Percentiles rank a stretch among this genome's conserved stretches.
Evolutionary conservation across 257 asterid species (phyloP).

Genomic region (Solanum piurae): DNA sequence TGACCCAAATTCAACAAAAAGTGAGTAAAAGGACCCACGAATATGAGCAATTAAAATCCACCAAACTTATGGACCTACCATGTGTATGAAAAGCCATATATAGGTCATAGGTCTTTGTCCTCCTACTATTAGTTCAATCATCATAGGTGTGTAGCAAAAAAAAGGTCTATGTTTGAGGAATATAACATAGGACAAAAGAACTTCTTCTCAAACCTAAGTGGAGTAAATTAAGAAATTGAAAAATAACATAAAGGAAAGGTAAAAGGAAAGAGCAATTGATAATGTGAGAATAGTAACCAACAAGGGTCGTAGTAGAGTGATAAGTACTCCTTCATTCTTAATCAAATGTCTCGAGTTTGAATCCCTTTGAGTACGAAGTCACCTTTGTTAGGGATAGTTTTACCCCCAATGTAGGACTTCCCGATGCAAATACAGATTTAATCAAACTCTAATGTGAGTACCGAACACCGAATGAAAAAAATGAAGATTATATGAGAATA

Average conservation of each 20-base stretch:
- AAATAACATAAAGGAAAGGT: background rate
- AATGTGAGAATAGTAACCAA: background rate
- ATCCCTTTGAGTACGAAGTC: accelerated
- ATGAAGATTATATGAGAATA: background rate
- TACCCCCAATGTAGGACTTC: accelerated
- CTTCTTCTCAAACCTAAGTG: conserved; percentile 1
- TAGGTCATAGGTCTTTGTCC: background rate
- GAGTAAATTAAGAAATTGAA: background rate
- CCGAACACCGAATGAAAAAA: accelerated
- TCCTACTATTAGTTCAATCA: background rate
- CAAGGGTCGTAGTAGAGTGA: background rate
- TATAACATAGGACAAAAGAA: background rate
- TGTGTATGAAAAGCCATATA: background rate
- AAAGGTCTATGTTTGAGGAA: background rate
- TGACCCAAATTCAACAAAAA: conserved; percentile 4
- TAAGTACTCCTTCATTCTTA: too few species aligned
- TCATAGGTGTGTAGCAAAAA: background rate
- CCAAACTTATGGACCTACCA: conserved; percentile 20
- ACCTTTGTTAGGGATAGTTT: background rate
- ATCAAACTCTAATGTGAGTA: background rate
- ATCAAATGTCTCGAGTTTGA: accelerated
- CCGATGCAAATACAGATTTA: accelerated
- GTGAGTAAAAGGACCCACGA: background rate
- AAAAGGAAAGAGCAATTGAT: background rate
- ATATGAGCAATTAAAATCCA: background rate